Percentiles rank a stretch among this genome's conserved stretches.
These are phyloP conservation scores for Aurifilum marmelostoma DNA, from an alignment of 2,329 filamentous ascomycete species.

Conservation along the genomic window DNA sequence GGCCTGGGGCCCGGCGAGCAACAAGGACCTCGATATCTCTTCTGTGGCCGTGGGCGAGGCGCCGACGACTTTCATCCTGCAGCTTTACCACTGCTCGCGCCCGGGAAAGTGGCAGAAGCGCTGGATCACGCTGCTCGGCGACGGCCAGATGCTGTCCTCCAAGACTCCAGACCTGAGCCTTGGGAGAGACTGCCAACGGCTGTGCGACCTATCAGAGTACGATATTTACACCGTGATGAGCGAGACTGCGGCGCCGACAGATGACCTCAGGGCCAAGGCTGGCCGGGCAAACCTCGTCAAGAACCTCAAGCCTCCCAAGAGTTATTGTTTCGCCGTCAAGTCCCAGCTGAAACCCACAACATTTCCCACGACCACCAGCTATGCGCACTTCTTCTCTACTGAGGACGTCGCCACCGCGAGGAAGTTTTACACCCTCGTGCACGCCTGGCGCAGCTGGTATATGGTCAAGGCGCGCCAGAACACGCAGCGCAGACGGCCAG, in stretches of 20 bases:
- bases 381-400: constrained; percentile 88
- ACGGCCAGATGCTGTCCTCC: constrained; percentile 72
- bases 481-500: constrained; percentile 36
- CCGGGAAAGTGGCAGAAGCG: constrained; percentile 89
- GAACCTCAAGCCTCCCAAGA: constrained; percentile 81
- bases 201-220: constrained; percentile 90
- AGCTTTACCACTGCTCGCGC: constrained; percentile 79
- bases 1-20: constrained; percentile 56
- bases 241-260: neutral
- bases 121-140: constrained; percentile 71
- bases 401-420: constrained; percentile 70
- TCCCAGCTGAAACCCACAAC: constrained; percentile 87
- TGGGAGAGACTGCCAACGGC: constrained; percentile 67
- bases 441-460: constrained; percentile 91
- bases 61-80: constrained; percentile 70
- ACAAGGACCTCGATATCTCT: constrained; percentile 65
- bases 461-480: constrained; percentile 60
- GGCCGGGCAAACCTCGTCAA: constrained; percentile 42
- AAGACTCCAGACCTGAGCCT: constrained; percentile 68
- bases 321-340: constrained; percentile 84
- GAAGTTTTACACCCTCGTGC: constrained; percentile 72
- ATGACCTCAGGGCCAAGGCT: constrained; percentile 37
- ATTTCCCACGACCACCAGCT: constrained; percentile 82
- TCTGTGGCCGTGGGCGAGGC: constrained; percentile 62
- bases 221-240: constrained; percentile 80